These are phyloP conservation scores for Breviolum minutum DNA, from an alignment of 73 alveolate genomes.

Conservation along the genomic window DNA sequence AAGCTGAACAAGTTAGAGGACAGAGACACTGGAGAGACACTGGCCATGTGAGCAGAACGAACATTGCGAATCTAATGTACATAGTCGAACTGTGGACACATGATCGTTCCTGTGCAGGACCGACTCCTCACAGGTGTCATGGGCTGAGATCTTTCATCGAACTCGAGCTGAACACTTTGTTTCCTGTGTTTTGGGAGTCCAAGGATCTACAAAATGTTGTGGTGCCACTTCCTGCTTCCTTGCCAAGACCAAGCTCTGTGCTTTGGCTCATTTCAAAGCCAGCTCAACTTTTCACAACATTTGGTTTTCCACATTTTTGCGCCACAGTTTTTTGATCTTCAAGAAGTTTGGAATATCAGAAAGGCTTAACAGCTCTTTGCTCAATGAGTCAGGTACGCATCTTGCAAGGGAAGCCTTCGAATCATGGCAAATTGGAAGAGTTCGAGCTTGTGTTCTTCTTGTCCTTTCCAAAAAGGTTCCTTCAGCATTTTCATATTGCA, in stretches of 20 bases:
- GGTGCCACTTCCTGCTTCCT: constrained; percentile 7
- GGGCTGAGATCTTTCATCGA: background rate
- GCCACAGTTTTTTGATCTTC: too few species aligned
- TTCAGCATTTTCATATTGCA: too few species aligned
- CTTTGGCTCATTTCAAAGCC: background rate
- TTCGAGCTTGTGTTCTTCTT: background rate
- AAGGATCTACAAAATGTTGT: constrained; percentile 22
- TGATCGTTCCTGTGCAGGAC: background rate
- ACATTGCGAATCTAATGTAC: background rate
- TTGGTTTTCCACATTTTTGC: too few species aligned
- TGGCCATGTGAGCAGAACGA: background rate
- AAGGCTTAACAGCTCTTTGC: too few species aligned
- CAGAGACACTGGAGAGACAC: too few species aligned
- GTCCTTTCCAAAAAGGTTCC: background rate
- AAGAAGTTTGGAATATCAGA: too few species aligned
- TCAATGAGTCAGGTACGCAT: background rate
- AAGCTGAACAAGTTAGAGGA: constrained; percentile 36
- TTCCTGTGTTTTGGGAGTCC: background rate
- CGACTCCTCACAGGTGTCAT: constrained; percentile 20
- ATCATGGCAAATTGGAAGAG: background rate
- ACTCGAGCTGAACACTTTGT: background rate
- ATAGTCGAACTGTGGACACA: background rate
- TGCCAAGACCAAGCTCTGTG: constrained; percentile 28
- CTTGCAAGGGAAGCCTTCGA: constrained; percentile 39
- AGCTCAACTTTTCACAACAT: background rate